Evolutionary conservation across 148 eudicot genomes (phyloP).

Genomic region (Nyssa sinensis): DNA sequence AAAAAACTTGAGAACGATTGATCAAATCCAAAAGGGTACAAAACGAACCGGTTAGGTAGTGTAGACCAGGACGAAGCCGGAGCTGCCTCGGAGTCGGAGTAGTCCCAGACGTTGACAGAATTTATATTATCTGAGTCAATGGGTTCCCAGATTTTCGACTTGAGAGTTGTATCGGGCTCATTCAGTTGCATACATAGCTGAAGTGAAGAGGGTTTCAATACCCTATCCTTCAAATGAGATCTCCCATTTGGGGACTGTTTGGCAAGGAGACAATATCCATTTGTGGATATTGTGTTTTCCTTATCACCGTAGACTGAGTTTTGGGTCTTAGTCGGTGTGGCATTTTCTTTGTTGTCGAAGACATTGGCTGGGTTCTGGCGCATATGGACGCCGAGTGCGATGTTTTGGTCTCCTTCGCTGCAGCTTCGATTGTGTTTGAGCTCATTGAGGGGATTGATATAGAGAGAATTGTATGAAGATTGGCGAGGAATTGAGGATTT

Average conservation of each 20-base stretch:
- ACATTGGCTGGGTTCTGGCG: conserved; percentile 8
- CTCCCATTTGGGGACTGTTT: conserved; percentile 36
- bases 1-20: not conserved
- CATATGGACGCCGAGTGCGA: conserved; percentile 27
- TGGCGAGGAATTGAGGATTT: conserved; percentile 45
- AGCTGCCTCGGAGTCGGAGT: conserved; percentile 93
- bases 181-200: conserved; percentile 71
- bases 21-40: conserved; percentile 3
- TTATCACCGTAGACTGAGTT: conserved; percentile 26
- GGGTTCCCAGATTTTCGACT: conserved; percentile 45
- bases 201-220: conserved; percentile 68
- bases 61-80: conserved; percentile 97
- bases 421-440: conserved; percentile 42
- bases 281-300: conserved; percentile 46
- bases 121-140: conserved; percentile 47
- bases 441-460: conserved; percentile 59
- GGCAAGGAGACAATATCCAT: not conserved
- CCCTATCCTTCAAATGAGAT: conserved; percentile 33
- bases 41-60: conserved; percentile 70
- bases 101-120: conserved; percentile 71
- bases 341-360: conserved; percentile 54
- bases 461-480: conserved; percentile 50
- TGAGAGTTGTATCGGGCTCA: conserved; percentile 59
- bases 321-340: conserved; percentile 20
- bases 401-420: conserved; percentile 28